Percentiles rank a stretch among this genome's conserved stretches.
Evolutionary conservation across 352 stramenopile genomes (phyloP).

Genomic region (Ochromonadaceae sp.): DNA sequence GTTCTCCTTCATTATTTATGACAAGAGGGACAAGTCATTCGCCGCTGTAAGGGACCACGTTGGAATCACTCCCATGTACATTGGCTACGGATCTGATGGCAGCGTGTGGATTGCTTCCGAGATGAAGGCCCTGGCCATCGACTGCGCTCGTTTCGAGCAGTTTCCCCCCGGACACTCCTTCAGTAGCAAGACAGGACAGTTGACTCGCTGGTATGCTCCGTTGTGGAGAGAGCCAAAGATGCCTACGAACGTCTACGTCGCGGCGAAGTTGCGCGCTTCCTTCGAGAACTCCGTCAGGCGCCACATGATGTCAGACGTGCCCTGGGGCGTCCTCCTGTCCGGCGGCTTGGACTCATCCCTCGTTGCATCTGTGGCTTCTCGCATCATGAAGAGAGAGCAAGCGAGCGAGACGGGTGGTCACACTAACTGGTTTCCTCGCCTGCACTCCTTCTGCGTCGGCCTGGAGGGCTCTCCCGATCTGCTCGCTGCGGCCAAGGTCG

Average conservation of each 20-base stretch:
- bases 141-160: slow-evolving; percentile 50
- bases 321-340: slow-evolving; percentile 92
- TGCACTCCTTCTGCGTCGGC: slow-evolving; percentile 97
- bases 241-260: slow-evolving; percentile 10
- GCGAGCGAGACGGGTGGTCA: slow-evolving; percentile 50
- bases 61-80: slow-evolving; percentile 95
- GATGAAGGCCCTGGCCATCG: slow-evolving; percentile 81
- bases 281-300: slow-evolving; percentile 72
- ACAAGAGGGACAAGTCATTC: slow-evolving; percentile 75
- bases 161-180: slow-evolving; percentile 78
- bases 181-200: slow-evolving; percentile 59
- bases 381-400: slow-evolving; percentile 49
- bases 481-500: slow-evolving; percentile 79
- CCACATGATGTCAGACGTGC: slow-evolving; percentile 97
- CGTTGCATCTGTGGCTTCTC: slow-evolving; percentile 84
- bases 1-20: slow-evolving; percentile 97
- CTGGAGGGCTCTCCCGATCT: slow-evolving; percentile 88
- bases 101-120: slow-evolving; percentile 89
- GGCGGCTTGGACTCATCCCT: slow-evolving; percentile 94
- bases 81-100: slow-evolving; percentile 89
- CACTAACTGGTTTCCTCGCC: slow-evolving; percentile 39
- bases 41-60: slow-evolving; percentile 90
- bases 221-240: slow-evolving; percentile 65
- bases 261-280: background rate
- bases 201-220: slow-evolving; percentile 85